A percentile compares a stretch with the other conserved stretches of the same genome.
Evolutionary conservation across 2,329 filamentous ascomycete genomes (phyloP).

Genomic region (Ampelomyces quisqualis): DNA sequence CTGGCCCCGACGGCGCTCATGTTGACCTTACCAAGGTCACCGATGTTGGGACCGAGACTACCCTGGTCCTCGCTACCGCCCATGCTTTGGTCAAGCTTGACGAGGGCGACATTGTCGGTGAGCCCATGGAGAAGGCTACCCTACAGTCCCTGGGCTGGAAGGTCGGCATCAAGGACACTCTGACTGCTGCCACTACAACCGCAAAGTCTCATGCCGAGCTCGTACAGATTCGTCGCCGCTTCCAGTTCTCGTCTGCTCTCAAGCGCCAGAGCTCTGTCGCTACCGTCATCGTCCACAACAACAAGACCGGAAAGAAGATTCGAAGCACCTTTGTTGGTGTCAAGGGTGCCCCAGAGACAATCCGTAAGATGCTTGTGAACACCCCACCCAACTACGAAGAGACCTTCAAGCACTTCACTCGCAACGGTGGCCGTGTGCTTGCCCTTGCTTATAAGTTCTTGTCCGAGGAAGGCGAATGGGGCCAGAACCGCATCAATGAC

Average conservation of each 20-base stretch:
- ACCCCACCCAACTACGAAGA: slow-evolving; percentile 90
- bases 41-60: slow-evolving; percentile 75
- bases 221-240: slow-evolving; percentile 93
- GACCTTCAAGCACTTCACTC: slow-evolving; percentile 96
- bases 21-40: slow-evolving; percentile 72
- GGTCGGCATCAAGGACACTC: slow-evolving; percentile 82
- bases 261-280: slow-evolving; percentile 96
- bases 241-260: slow-evolving; percentile 95
- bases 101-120: slow-evolving; percentile 94
- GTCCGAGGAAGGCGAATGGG: slow-evolving; percentile 76
- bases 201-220: slow-evolving; percentile 61
- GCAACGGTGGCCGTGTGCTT: slow-evolving; percentile 90
- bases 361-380: slow-evolving; percentile 84
- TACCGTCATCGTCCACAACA: slow-evolving; percentile 71
- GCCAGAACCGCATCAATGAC: slow-evolving; percentile 84
- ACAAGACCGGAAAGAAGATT: slow-evolving; percentile 70
- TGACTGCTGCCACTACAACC: slow-evolving; percentile 66
- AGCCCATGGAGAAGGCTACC: slow-evolving; percentile 99
- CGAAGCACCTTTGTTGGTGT: slow-evolving; percentile 90
- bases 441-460: slow-evolving; percentile 93
- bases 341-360: slow-evolving; percentile 96
- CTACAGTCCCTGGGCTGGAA: slow-evolving; percentile 86
- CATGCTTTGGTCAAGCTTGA: slow-evolving; percentile 95
- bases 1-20: slow-evolving; percentile 79
- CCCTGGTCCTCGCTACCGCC: slow-evolving; percentile 88